Percentiles rank a stretch among this genome's conserved stretches.
These are phyloP conservation scores for Dactylella cylindrospora DNA, from an alignment of 2,329 filamentous ascomycete genomes.

Conservation along the genomic window DNA sequence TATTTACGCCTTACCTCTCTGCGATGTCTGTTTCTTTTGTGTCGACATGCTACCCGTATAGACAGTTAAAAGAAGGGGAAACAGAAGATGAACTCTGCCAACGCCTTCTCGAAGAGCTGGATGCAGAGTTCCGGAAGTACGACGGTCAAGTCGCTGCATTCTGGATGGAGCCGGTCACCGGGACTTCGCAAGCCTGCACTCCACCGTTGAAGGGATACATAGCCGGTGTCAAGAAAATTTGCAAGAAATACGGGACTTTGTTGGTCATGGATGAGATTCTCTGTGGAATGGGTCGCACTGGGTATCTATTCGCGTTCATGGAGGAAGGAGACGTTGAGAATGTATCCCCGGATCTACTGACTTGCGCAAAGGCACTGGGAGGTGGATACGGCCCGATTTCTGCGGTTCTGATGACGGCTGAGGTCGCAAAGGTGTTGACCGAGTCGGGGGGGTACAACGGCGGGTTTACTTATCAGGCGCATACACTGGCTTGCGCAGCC, in stretches of 20 bases:
- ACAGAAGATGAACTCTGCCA: conserved; percentile 62
- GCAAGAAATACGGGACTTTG: conserved; percentile 69
- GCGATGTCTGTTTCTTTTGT: conserved; percentile 60
- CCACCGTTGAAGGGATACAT: conserved; percentile 69
- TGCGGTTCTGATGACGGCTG: conserved; percentile 60
- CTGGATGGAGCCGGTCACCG: conserved; percentile 34
- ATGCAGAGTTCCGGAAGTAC: conserved; percentile 72
- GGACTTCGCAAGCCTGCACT: conserved; percentile 64
- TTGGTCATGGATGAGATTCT: conserved; percentile 80
- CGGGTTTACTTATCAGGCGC: conserved; percentile 66
- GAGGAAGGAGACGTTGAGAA: conserved; percentile 57
- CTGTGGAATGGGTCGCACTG: conserved; percentile 65
- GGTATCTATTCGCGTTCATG: conserved; percentile 65
- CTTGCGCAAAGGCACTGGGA: conserved; percentile 67
- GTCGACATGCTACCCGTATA: conserved; percentile 68
- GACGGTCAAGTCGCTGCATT: conserved; percentile 60
- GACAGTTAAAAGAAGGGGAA: conserved; percentile 59
- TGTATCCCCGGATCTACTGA: conserved; percentile 63
- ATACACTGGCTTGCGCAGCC: conserved; percentile 62
- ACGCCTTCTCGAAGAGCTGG: conserved; percentile 65
- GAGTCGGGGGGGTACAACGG: conserved; percentile 52
- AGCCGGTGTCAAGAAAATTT: conserved; percentile 66
- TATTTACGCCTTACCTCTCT: conserved; percentile 64
- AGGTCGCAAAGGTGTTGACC: conserved; percentile 57
- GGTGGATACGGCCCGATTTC: conserved; percentile 66